These are phyloP conservation scores for Umbelopsis ramanniana DNA, from an alignment of 192 early-diverging fungal genomes.

Conservation along the genomic window DNA sequence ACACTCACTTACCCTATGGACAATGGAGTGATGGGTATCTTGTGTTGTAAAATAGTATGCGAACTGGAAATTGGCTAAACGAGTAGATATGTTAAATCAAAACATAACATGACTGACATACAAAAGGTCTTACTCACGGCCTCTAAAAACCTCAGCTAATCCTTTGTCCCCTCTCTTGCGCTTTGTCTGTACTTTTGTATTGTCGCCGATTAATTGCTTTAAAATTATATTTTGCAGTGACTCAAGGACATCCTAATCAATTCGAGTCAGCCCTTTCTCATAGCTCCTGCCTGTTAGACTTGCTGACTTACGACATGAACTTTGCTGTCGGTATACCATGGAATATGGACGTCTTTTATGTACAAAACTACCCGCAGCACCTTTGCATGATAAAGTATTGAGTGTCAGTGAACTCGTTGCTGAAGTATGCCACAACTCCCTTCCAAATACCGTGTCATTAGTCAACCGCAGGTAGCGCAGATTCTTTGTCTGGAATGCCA, in stretches of 20 bases:
- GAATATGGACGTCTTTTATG: background rate
- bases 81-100: background rate
- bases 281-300: background rate
- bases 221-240: constrained; percentile 7
- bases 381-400: background rate
- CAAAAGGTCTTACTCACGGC: background rate
- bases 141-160: background rate
- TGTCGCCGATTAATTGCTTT: constrained; percentile 5
- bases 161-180: background rate
- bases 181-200: background rate
- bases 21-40: background rate
- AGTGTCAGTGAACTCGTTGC: background rate
- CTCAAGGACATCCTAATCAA: constrained; percentile 2
- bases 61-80: constrained; percentile 7
- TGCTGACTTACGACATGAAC: background rate
- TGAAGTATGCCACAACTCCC: background rate
- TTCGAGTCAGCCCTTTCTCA: background rate
- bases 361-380: constrained; percentile 10
- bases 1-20: background rate
- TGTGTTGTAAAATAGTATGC: constrained; percentile 3
- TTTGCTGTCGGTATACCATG: constrained; percentile 13
- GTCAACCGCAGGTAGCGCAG: constrained; percentile 9
- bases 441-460: background rate
- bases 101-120: background rate
- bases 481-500: constrained; percentile 16